Evolutionary conservation across 1,284 basidiomycete genomes (phyloP).

Genomic region (Ustilago sp.): DNA sequence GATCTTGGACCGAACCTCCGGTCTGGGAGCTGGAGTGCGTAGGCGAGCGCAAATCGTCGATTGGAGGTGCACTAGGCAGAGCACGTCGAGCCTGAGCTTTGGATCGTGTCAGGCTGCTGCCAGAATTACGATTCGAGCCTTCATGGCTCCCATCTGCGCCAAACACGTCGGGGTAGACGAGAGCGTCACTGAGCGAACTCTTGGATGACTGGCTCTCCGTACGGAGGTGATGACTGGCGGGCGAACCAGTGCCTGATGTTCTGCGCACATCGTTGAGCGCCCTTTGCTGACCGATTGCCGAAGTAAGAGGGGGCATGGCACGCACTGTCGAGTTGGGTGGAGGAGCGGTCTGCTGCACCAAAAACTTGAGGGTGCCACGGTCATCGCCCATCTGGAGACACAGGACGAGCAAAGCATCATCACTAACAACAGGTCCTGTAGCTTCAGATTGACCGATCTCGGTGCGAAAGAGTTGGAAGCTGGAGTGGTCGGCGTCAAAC

Average conservation of each 20-base stretch:
- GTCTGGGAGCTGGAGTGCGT: constrained; percentile 10
- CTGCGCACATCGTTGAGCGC: constrained; percentile 29
- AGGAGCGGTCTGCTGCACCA: constrained; percentile 57
- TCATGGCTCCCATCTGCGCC: constrained; percentile 35
- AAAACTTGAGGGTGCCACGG: constrained; percentile 67
- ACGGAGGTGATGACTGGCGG: constrained; percentile 42
- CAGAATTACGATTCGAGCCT: constrained; percentile 42
- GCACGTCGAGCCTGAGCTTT: constrained; percentile 52
- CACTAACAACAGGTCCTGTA: constrained; percentile 59
- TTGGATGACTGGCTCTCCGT: constrained; percentile 56
- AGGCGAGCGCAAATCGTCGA: constrained; percentile 47
- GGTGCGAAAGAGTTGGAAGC: constrained; percentile 62
- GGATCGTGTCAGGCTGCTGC: constrained; percentile 47
- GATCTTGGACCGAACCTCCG: constrained; percentile 23
- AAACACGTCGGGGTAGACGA: constrained; percentile 34
- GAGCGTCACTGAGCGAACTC: constrained; percentile 55
- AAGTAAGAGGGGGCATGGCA: constrained; percentile 52
- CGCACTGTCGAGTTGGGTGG: constrained; percentile 37
- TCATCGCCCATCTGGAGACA: constrained; percentile 68
- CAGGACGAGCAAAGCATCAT: constrained; percentile 65
- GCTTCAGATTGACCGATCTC: constrained; percentile 65
- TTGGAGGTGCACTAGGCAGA: constrained; percentile 37
- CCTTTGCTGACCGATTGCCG: constrained; percentile 24
- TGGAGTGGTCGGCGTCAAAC: constrained; percentile 56
- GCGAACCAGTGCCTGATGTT: constrained; percentile 22